Evolutionary conservation across 2,329 filamentous ascomycete species (phyloP).

Genomic region (Diplodia sapinea): DNA sequence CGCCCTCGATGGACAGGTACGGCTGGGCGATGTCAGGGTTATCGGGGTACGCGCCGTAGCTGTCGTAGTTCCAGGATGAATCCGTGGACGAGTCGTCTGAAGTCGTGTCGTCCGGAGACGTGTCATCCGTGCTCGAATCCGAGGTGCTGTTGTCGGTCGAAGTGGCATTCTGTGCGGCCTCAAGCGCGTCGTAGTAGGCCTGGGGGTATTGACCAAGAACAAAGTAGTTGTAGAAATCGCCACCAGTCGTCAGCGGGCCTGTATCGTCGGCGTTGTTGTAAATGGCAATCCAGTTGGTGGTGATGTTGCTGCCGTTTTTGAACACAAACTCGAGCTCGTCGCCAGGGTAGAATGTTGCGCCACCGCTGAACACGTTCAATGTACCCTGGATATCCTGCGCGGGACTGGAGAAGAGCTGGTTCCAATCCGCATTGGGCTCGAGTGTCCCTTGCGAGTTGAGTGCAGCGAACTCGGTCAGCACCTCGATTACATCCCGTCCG

Average conservation of each 20-base stretch:
- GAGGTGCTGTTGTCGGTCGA: not conserved
- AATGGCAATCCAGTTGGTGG: slow-evolving; percentile 37
- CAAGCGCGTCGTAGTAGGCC: slow-evolving; percentile 32
- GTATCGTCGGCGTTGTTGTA: slow-evolving; percentile 35
- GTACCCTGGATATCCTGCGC: slow-evolving; percentile 38
- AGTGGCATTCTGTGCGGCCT: not conserved
- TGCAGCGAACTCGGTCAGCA: slow-evolving; percentile 36
- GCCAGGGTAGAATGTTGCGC: slow-evolving; percentile 37
- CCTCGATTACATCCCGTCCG: slow-evolving; percentile 38
- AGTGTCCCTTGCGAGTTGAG: slow-evolving; percentile 46
- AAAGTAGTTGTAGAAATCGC: slow-evolving; percentile 55
- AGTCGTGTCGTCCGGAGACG: not conserved
- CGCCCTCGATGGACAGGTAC: slow-evolving; percentile 34
- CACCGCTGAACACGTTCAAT: slow-evolving; percentile 38
- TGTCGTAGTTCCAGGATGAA: slow-evolving; percentile 34
- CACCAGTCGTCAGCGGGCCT: slow-evolving; percentile 47
- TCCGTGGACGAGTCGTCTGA: slow-evolving; percentile 3
- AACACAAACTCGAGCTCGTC: slow-evolving; percentile 42
- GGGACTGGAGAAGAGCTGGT: slow-evolving; percentile 39
- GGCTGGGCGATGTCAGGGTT: slow-evolving; percentile 36
- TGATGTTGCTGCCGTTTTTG: slow-evolving; percentile 35
- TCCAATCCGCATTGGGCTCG: slow-evolving; percentile 53
- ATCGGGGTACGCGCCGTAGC: slow-evolving; percentile 39
- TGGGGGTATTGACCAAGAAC: slow-evolving; percentile 43
- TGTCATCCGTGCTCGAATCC: not conserved